A percentile compares a stretch with the other conserved stretches of the same genome.
These are phyloP conservation scores for Hymenoscyphus fructigenus DNA, from an alignment of 2,329 filamentous ascomycete genomes.

Conservation along the genomic window DNA sequence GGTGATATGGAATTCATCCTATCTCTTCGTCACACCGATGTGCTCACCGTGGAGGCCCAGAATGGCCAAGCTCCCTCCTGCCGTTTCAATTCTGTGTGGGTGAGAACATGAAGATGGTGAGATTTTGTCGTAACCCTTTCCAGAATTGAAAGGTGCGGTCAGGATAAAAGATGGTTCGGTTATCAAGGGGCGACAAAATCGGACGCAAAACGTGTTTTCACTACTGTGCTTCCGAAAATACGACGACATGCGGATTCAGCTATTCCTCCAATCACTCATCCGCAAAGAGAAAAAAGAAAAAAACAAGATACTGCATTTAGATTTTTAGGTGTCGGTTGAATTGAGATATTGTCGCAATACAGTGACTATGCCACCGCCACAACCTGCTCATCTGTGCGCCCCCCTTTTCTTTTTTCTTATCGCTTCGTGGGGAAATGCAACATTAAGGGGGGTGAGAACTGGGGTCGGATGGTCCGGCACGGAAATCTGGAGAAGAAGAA, in stretches of 20 bases:
- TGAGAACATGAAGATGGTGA: not conserved
- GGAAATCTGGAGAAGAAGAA: no score
- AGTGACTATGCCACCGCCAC: not conserved
- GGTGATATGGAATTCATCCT: not conserved
- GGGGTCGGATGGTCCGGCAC: not conserved
- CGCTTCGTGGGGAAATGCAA: not conserved
- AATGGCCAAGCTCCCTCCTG: not conserved
- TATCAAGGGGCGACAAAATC: not conserved
- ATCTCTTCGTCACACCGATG: not conserved
- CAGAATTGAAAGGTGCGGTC: not conserved
- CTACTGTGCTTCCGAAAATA: not conserved
- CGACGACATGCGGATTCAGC: not conserved
- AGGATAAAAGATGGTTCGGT: conserved; percentile 1
- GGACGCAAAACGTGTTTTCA: not conserved
- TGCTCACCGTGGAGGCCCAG: not conserved
- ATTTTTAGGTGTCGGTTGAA: no score
- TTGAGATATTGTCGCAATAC: not conserved
- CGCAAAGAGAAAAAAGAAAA: not conserved
- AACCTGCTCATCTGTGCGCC: not conserved
- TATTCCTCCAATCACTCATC: not conserved
- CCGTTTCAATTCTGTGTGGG: not conserved
- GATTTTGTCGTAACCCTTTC: not conserved
- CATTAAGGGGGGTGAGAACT: not conserved
- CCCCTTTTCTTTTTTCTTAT: not conserved
- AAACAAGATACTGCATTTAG: not conserved